Evolutionary conservation across 352 stramenopile genomes (phyloP), one percentile per base, ranked within the genome.

Genomic region (Saprolegnia diclina): DNA sequence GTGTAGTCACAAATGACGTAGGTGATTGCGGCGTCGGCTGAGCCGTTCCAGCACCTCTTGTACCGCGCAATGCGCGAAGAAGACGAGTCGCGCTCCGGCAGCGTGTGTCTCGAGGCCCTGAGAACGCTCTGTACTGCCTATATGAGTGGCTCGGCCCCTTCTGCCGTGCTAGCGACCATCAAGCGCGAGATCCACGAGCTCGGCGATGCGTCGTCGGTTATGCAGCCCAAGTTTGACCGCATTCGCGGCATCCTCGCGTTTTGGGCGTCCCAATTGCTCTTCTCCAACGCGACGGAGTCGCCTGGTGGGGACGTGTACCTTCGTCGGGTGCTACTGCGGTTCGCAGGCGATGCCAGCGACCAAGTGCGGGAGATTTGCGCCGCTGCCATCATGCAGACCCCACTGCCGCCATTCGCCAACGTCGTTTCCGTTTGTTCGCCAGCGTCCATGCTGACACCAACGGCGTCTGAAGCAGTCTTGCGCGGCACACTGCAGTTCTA

Each of bases 31-130:
- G 64, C 71, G 21, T 86, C 82, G 1, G 79, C 87, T 26, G 78
- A 92, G 57, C 72, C 80, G 7, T 93, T 93, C 35, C 83, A 93
- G 71, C 76, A 88, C n/a, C 54, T 93, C 32, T n/a, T 69, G 45
- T 61, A 69, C 40, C 63, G 63, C 5, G 63, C 63, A 3, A 59
- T 69, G 45, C n/a, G 38, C 40, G 63, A 69, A 37, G 63, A 69
- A 62, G 38, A 54, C 21, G 21, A 32, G 5, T 19, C 18, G 21
- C 45, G 63, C 11, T 44, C 44, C 32, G 63, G 63, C 13, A 62
- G 63, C 63, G 16, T 38, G 6, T 69, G 63, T 29, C 37, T 69
- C 7, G 63, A 69, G 32, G 63, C 63, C 1, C 37, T 69, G 21
- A 44, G 45, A 11, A n/a, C 63, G 4, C n/a, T 69, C 5, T 50